A percentile compares a stretch with the other conserved stretches of the same genome.
These are phyloP conservation scores for Haberlea rhodopensis DNA, from an alignment of 257 asterid genomes.

Conservation along the genomic window DNA sequence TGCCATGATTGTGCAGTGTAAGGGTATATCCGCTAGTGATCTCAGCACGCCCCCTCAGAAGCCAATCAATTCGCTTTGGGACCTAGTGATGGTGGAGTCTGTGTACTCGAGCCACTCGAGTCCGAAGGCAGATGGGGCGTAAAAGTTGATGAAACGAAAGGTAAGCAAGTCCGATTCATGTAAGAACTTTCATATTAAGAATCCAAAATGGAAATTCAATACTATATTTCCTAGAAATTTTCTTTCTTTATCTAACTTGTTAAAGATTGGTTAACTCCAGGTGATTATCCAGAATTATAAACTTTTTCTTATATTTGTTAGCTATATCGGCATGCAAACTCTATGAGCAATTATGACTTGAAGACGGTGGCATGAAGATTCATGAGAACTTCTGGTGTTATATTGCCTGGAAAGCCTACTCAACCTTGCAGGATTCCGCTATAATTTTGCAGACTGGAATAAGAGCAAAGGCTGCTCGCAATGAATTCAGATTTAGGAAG, in stretches of 20 bases:
- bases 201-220: too few species aligned
- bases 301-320: conserved; percentile 27
- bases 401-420: conserved; percentile 62
- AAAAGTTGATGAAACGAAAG: too few species aligned
- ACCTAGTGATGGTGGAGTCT: conserved; percentile 25
- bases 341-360: conserved; percentile 82
- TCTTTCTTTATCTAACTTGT: conserved; percentile 19
- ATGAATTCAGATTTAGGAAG: conserved; percentile 79
- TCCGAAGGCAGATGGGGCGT: conserved; percentile 33
- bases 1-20: conserved; percentile 13
- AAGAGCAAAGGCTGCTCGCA: conserved; percentile 87
- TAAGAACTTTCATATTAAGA: too few species aligned
- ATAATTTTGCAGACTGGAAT: conserved; percentile 80
- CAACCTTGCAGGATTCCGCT: conserved; percentile 56
- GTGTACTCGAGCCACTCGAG: conserved; percentile 26
- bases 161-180: too few species aligned
- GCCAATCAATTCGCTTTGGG: conserved; percentile 33
- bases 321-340: conserved; percentile 84
- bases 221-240: conserved; percentile 7
- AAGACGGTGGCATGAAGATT: conserved; percentile 86
- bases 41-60: conserved; percentile 30
- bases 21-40: conserved; percentile 24
- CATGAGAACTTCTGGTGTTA: conserved; percentile 85
- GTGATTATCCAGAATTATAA: conserved; percentile 20
- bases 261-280: conserved; percentile 18